Base-by-base conservation (phyloP, 345 rosid genomes). In the Arabis alpina region DNA sequence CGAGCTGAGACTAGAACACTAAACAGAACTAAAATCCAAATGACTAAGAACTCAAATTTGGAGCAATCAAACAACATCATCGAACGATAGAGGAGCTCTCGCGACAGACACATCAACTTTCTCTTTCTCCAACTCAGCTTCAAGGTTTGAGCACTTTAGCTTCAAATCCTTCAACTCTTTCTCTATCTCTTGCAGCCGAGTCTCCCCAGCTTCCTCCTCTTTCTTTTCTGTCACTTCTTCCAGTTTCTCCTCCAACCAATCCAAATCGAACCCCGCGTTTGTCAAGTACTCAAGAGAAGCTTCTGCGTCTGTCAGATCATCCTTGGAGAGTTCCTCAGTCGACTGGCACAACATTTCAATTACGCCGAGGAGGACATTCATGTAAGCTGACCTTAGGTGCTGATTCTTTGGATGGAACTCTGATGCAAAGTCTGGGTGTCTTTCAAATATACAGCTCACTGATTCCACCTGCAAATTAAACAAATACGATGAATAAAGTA, bases 71-170 rank as follows among this genome's bases (percentile, higher is more conserved):
- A 70, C 41, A 48, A 70, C 32, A 59, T 70, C 67, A 28, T 61
- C 66, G 0, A 70, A 41, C 2, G 32, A 25, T 7, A 70, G 3
- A 51, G 61, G 44, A 70, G 40, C 10, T 43, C 24, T 60, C 10
- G 51, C 52, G 2, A 40, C 6, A 2, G 5, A 27, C 12, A 61
- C 34, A 30, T 61, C 10, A 1, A 5, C 42, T 34, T 60, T 61
- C 62, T 71, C 68, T 47, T 71, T 52, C 68, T 71, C 53, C 3
- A 61, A 45, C 14, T 51, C 24, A 40, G 27, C 40, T 43, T 71
- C 45, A 5, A 71, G 25, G 19, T 71, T 23, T 61, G 40, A 42
- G 19, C 55, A 36, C 59, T 50, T 48, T 10, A 1, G 19, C 61
- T 51, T 52, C 27, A 65, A 25, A 6, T 39, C 40, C 70, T 65